Percentiles rank a stretch among this genome's conserved stretches.
phyloP scores from a whole-genome alignment of 495 filamentous ascomycete genomes.

The Saxispiralis lemnorum region DNA sequence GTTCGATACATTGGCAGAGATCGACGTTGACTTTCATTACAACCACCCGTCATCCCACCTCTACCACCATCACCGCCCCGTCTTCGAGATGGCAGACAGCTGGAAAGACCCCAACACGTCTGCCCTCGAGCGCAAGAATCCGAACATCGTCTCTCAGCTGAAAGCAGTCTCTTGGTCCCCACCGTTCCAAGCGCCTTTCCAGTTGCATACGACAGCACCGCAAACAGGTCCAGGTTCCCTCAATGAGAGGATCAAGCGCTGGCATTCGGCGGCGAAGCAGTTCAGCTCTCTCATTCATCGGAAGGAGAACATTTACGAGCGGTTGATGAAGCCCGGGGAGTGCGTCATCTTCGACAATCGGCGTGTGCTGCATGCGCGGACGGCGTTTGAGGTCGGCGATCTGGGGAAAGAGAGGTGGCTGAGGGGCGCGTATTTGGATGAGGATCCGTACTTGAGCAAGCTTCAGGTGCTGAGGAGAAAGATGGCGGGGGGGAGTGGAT shows the following conservation, averaged over 20 bases:
- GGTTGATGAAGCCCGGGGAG: constrained; percentile 57
- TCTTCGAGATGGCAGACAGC: constrained; percentile 30
- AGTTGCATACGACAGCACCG: not conserved
- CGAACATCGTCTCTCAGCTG: constrained; percentile 7
- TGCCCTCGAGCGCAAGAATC: constrained; percentile 9
- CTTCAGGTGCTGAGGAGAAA: constrained; percentile 25
- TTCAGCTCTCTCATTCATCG: constrained; percentile 34
- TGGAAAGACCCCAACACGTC: not conserved
- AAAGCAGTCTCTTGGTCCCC: constrained; percentile 14
- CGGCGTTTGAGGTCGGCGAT: constrained; percentile 41
- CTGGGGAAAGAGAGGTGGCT: constrained; percentile 52
- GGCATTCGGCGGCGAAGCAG: constrained; percentile 22
- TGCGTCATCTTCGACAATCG: constrained; percentile 79
- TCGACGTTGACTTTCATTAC: constrained; percentile 11
- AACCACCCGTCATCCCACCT: constrained; percentile 38
- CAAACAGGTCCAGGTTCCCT: not conserved
- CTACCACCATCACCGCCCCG: constrained; percentile 44
- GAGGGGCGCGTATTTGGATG: constrained; percentile 66
- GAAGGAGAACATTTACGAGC: constrained; percentile 39
- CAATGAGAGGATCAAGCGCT: constrained; percentile 1
- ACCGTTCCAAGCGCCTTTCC: constrained; percentile 18
- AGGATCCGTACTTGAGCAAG: constrained; percentile 43
- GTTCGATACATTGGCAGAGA: constrained; percentile 26
- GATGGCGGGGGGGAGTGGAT: too few relatives aligned
- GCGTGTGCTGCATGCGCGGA: constrained; percentile 59